Evolutionary conservation across 1,139 yeast species (phyloP), one percentile per base, ranked within the genome.

Genomic region (Nadsonia commutata): DNA sequence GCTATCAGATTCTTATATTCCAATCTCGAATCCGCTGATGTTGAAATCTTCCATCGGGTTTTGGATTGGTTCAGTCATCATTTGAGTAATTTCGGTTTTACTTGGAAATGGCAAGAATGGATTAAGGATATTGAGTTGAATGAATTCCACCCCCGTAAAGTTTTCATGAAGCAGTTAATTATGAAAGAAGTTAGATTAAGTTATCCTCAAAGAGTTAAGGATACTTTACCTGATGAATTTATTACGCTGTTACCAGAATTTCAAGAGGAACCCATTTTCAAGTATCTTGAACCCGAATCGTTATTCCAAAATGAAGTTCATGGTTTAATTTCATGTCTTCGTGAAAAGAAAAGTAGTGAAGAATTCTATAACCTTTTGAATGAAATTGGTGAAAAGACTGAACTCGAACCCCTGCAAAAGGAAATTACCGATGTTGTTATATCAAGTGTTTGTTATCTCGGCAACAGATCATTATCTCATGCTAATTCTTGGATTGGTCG

Each of bases 81-180:
- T 63, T 74, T 93, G 57, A 81, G 94, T 52, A 90, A 90, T 60
- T 93, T 90, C 62, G 88, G 83, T 48, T 93, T 85, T 62, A 83
- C 90, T 39, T 93, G 99, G 99, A 86, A 86, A 58, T 90, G 99
- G 99, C 79, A 76, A 51, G 98, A 88, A 60, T 93, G 98, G 98
- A 56, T 49, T 3, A 60, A 55, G 11, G 54, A 48, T 13, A 45
- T 54, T 17, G 50, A 55, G 31, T 47, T 60, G 31, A 48, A 52
- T 17, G 57, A 65, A 38, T 62, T 66, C 4, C 58, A 54, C 3
- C 96, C 96, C 16, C 78, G 76, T 52, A 71, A 74, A 50, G 76
- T 72, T 42, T 82, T 90, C 51, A 78, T 90, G 48, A 74, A 72
- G 52, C 86, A 86, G 62, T 70, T 88, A 51, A 80, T 90, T 49